These are phyloP conservation scores for Saccharomycopsis olivae DNA, from an alignment of 805 yeast species.

Conservation along the genomic window DNA sequence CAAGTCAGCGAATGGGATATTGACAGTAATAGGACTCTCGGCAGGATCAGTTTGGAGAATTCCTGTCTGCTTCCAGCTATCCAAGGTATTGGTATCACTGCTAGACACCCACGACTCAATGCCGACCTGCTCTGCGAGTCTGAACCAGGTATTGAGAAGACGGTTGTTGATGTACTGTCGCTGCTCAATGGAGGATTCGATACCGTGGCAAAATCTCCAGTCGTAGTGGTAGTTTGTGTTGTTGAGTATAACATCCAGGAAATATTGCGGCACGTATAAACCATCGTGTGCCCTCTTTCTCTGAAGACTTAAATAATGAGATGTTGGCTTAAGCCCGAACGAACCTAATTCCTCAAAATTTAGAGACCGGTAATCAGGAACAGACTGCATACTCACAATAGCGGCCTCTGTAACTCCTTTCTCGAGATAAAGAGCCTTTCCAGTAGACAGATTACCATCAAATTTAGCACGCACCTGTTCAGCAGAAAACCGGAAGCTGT, in stretches of 20 bases:
- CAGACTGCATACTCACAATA: too few relatives aligned
- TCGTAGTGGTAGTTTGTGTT: background rate
- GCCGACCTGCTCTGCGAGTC: background rate
- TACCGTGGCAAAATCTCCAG: slow-evolving; percentile 5
- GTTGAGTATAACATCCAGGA: slow-evolving; percentile 1
- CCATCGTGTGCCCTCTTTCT: background rate
- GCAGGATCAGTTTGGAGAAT: background rate
- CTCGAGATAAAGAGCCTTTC: too few relatives aligned
- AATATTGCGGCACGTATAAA: background rate
- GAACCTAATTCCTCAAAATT: slow-evolving; percentile 1
- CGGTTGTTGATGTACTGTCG: background rate
- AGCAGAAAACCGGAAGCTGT: too few relatives aligned
- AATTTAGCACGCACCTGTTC: too few relatives aligned
- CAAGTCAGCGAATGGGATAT: background rate
- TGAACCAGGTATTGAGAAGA: slow-evolving; percentile 1
- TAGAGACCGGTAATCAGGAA: background rate
- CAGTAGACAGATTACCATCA: too few relatives aligned
- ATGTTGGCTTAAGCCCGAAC: background rate
- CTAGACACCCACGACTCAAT: slow-evolving; percentile 5
- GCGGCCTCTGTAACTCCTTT: too few relatives aligned
- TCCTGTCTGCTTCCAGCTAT: background rate
- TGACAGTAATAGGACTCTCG: slow-evolving; percentile 1
- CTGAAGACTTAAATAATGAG: background rate
- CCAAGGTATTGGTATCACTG: slow-evolving; percentile 1
- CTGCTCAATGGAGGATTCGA: background rate